Conservation (phyloP, 768 basidiomycete genomes). For the Pholiota molesta region DNA sequence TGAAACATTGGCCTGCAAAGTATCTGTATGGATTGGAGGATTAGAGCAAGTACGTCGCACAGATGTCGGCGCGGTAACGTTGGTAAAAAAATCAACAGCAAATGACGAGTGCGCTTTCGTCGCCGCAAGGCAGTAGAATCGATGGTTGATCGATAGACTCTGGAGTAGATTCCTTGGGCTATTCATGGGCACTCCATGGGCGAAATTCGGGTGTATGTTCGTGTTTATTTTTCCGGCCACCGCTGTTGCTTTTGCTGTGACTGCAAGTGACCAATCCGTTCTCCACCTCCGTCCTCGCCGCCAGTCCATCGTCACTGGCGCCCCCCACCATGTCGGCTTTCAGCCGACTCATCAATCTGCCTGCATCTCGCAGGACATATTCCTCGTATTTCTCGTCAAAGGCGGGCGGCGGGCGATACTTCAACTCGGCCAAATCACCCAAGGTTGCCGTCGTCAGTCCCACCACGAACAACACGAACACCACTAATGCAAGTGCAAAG, state of each 20-base stretch:
- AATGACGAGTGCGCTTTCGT: no score
- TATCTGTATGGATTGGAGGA: no score
- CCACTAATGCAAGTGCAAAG: slow-evolving; percentile 20
- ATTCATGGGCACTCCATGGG: background rate
- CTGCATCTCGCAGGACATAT: slow-evolving; percentile 59
- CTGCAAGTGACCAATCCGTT: slow-evolving; percentile 11
- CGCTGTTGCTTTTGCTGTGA: slow-evolving; percentile 12
- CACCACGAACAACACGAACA: slow-evolving; percentile 28
- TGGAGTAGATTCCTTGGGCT: no score
- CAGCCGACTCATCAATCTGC: slow-evolving; percentile 50
- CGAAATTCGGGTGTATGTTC: slow-evolving; percentile 15
- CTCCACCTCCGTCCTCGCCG: slow-evolving; percentile 15
- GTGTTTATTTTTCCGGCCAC: slow-evolving; percentile 22
- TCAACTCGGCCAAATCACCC: slow-evolving; percentile 72
- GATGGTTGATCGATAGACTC: no score
- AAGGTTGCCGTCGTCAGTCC: slow-evolving; percentile 46
- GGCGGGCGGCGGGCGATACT: slow-evolving; percentile 73
- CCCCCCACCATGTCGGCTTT: slow-evolving; percentile 50
- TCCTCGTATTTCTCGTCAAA: slow-evolving; percentile 84
- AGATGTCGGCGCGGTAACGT: no score
- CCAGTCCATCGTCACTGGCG: slow-evolving; percentile 16
- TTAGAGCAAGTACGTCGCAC: no score
- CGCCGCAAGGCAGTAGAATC: no score
- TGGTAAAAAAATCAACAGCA: no score
- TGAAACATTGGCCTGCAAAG: no score